Conservation (phyloP, 306 rosid genomes). For the Inga laurina region DNA sequence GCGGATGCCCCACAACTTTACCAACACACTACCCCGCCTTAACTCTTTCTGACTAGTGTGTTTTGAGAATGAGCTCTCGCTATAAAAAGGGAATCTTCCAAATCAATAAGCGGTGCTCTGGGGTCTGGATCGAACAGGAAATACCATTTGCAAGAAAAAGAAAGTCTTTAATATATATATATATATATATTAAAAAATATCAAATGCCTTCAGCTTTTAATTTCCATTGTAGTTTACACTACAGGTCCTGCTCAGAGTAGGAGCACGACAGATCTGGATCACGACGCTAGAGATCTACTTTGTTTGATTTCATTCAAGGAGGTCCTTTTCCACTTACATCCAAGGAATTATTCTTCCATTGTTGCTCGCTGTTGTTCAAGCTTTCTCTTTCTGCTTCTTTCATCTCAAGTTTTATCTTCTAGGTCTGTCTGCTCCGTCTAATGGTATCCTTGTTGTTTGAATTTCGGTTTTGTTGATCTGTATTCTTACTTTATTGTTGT, state of each 20-base stretch:
- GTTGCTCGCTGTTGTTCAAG: neutral
- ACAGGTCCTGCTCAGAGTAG: neutral
- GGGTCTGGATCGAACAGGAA: neutral
- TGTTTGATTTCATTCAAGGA: constrained; percentile 33
- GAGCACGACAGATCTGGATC: constrained; percentile 40
- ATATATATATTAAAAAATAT: neutral
- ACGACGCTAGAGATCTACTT: constrained; percentile 30
- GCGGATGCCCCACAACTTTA: neutral
- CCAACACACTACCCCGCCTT: neutral
- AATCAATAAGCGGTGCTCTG: neutral
- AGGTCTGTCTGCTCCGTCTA: constrained; percentile 6
- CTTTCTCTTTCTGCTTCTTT: constrained; percentile 16
- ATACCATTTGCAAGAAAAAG: neutral
- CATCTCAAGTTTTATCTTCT: neutral
- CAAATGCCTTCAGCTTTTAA: constrained; percentile 1
- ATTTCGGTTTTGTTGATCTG: neutral
- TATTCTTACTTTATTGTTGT: neutral
- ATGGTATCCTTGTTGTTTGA: neutral
- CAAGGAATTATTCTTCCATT: neutral
- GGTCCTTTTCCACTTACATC: neutral
- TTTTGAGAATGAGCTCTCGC: neutral
- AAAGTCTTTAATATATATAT: no score
- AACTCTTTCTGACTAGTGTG: neutral
- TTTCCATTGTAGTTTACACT: neutral
- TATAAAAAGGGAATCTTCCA: neutral